These are phyloP conservation scores for Corymbia maculata DNA, from an alignment of 345 rosid genomes.

Conservation along the genomic window DNA sequence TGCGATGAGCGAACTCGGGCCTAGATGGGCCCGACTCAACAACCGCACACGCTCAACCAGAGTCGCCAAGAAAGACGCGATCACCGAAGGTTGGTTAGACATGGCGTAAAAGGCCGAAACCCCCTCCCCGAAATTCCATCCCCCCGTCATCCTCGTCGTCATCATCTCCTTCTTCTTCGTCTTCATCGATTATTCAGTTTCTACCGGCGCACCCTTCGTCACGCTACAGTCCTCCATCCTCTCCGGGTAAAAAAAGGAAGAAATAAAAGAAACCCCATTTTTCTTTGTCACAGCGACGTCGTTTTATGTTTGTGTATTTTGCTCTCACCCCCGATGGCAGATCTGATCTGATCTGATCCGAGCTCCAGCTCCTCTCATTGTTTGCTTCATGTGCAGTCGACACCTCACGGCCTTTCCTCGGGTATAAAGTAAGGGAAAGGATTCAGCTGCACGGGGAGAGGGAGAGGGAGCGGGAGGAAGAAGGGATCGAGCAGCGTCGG, in stretches of 20 bases:
- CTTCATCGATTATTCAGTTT: neutral
- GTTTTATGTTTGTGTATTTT: neutral
- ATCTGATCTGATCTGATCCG: neutral
- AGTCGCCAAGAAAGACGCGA: neutral
- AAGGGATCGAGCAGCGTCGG: neutral
- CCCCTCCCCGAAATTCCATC: neutral
- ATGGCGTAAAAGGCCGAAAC: neutral
- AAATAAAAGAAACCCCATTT: fast-evolving
- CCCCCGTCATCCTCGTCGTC: neutral
- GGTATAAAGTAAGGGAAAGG: neutral
- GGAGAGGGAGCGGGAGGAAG: neutral
- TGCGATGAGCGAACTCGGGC: neutral
- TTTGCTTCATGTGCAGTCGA: neutral
- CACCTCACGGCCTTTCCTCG: neutral
- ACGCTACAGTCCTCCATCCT: neutral
- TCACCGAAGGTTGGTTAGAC: neutral
- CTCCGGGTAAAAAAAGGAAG: neutral
- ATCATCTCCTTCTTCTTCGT: neutral
- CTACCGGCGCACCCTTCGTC: neutral
- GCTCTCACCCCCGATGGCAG: neutral
- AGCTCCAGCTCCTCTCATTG: neutral
- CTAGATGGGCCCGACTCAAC: neutral
- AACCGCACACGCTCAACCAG: neutral
- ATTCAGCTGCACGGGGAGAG: neutral
- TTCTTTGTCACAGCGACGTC: neutral